A percentile compares a stretch with the other conserved stretches of the same genome.
Evolutionary conservation across 192 early-diverging fungal genomes (phyloP).

Genomic region (Coemansia sp.): DNA sequence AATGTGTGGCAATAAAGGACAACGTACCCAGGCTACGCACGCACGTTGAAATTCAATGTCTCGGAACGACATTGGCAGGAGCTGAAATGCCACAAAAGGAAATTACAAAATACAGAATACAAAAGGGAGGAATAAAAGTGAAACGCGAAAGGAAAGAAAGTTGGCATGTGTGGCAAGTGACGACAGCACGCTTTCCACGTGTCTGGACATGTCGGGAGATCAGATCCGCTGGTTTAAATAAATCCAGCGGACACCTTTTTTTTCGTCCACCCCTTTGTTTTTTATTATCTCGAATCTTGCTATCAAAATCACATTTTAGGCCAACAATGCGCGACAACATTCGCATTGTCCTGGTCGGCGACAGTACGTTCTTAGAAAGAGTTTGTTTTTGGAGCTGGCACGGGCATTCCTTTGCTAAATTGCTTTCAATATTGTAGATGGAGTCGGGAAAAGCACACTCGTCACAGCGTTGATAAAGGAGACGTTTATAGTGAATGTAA

Average conservation of each 20-base stretch:
- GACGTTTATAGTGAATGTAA: slow-evolving; percentile 88
- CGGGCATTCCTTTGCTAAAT: no score
- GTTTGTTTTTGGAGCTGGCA: no score
- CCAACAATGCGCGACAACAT: slow-evolving; percentile 79
- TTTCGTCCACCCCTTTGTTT: no score
- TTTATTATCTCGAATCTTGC: not conserved
- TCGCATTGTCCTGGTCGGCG: slow-evolving; percentile 90
- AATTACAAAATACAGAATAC: no score
- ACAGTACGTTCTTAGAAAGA: slow-evolving; percentile 57
- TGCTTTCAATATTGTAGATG: slow-evolving; percentile 51
- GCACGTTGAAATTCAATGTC: slow-evolving; percentile 30
- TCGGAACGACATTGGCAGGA: slow-evolving; percentile 12
- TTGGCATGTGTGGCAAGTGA: no score
- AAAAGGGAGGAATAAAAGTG: no score
- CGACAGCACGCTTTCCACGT: no score
- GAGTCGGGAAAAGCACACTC: slow-evolving; percentile 95
- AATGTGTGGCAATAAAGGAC: not conserved
- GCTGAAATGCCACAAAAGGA: no score
- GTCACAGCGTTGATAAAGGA: slow-evolving; percentile 98
- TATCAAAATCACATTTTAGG: not conserved
- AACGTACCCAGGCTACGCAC: slow-evolving; percentile 30
- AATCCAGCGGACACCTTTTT: no score
- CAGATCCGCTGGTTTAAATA: no score
- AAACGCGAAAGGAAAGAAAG: no score
- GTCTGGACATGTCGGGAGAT: no score